Evolutionary conservation across 2,329 filamentous ascomycete genomes (phyloP).

Genomic region (Fusarium poae): DNA sequence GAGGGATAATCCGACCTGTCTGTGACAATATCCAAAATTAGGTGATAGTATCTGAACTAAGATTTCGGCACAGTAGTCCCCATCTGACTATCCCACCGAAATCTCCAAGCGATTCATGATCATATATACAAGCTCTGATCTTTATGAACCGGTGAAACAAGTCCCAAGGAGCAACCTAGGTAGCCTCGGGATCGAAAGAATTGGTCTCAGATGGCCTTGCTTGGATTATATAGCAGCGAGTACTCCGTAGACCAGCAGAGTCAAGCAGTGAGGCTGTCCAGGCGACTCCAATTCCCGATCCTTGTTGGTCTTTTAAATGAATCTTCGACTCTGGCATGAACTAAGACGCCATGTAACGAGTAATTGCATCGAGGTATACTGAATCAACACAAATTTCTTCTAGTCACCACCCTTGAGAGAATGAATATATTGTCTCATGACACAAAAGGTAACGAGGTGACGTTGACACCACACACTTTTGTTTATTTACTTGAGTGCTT

Average conservation of each 20-base stretch:
- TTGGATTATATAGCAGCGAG: not conserved
- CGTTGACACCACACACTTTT: conserved; percentile 1
- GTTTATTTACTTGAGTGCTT: conserved; percentile 10
- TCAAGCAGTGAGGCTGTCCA: conserved; percentile 4
- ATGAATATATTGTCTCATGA: conserved; percentile 2
- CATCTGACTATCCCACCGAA: not conserved
- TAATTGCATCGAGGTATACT: not conserved
- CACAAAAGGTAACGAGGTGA: conserved; percentile 1
- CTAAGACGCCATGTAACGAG: not conserved
- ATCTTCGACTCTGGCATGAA: not conserved
- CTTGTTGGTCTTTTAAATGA: conserved; percentile 2
- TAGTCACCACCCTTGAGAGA: not conserved
- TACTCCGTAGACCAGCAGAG: not conserved
- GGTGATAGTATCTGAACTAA: not conserved
- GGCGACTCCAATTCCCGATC: not conserved
- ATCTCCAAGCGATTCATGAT: not conserved
- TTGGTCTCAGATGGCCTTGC: conserved; percentile 8
- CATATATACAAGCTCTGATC: not conserved
- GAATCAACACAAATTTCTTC: conserved; percentile 1
- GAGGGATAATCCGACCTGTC: not conserved
- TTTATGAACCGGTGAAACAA: conserved; percentile 8
- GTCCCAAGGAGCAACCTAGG: not conserved
- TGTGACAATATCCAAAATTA: not conserved
- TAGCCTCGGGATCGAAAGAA: not conserved
- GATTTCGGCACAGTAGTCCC: not conserved